These are phyloP conservation scores for Eucalyptus viminalis DNA, from an alignment of 345 rosid genomes.

Conservation along the genomic window DNA sequence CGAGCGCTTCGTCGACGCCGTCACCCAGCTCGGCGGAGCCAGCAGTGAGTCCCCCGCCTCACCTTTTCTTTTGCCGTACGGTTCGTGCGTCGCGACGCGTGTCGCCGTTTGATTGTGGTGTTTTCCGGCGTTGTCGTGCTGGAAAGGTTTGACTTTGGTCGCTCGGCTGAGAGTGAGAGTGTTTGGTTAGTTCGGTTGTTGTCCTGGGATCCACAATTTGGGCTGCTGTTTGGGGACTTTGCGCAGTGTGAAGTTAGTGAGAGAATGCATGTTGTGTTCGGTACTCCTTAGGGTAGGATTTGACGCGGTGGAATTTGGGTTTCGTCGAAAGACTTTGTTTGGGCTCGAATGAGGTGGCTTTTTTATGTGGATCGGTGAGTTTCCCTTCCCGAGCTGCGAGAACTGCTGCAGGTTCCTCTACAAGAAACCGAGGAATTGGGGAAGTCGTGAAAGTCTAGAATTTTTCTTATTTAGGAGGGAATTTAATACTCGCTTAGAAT, in stretches of 20 bases:
- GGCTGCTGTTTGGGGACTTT: not conserved
- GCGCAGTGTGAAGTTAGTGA: not conserved
- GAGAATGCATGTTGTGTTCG: not conserved
- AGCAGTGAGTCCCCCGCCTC: slow-evolving; percentile 26
- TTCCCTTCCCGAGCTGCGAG: not conserved
- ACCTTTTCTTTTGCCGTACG: not conserved
- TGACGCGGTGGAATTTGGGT: not conserved
- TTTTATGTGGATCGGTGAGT: not conserved
- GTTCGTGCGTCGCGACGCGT: not conserved
- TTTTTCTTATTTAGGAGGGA: not conserved
- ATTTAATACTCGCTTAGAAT: not conserved
- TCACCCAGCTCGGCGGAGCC: slow-evolving; percentile 84
- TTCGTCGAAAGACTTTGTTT: not conserved
- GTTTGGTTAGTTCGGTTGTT: not conserved
- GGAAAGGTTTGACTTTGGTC: not conserved
- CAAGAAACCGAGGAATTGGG: not conserved
- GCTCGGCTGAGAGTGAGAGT: not conserved
- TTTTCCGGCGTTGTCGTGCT: not conserved
- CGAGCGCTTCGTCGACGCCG: slow-evolving; percentile 84
- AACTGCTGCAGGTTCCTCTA: not conserved
- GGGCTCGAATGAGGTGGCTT: not conserved
- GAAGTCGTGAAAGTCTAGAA: not conserved
- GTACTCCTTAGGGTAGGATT: not conserved
- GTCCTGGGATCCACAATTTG: not conserved
- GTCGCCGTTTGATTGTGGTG: not conserved